Evolutionary conservation across 108 stramenopile genomes (phyloP).

Genomic region (Cylindrotheca fusiformis): DNA sequence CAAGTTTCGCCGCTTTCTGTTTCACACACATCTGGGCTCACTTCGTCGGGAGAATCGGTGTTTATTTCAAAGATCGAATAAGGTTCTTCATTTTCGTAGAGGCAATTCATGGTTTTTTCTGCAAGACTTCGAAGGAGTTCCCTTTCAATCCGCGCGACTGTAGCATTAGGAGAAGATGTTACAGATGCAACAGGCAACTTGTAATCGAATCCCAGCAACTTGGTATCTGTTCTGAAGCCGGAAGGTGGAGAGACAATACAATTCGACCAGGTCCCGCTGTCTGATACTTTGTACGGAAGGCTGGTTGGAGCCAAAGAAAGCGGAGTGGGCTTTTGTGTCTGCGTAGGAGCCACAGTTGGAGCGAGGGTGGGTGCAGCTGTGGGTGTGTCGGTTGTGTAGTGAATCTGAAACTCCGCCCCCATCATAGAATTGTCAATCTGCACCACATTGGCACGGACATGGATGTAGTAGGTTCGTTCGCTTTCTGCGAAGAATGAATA

Average conservation of each 20-base stretch:
- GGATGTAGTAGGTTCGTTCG: slow-evolving; percentile 23
- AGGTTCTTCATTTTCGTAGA: no score
- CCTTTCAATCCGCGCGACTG: no score
- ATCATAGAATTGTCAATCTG: not conserved
- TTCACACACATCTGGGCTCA: no score
- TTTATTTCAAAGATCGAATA: no score
- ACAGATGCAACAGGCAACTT: no score
- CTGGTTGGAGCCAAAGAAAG: no score
- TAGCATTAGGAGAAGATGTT: no score
- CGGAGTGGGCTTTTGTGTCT: no score
- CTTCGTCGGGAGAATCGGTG: no score
- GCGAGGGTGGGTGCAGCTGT: not conserved
- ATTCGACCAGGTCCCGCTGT: not conserved
- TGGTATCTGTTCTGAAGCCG: not conserved
- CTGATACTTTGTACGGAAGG: not conserved
- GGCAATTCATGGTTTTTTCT: no score
- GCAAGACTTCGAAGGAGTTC: no score
- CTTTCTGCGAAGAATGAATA: slow-evolving; percentile 17
- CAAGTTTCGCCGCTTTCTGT: not conserved
- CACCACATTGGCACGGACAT: slow-evolving; percentile 30
- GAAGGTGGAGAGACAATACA: not conserved
- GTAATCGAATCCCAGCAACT: not conserved
- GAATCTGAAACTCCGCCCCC: not conserved
- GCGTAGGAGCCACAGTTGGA: not conserved
- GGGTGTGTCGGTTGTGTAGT: not conserved